Evolutionary conservation across 2,329 filamentous ascomycete genomes (phyloP), one percentile per base, ranked within the genome.

Genomic region (Scorias spongiosa): DNA sequence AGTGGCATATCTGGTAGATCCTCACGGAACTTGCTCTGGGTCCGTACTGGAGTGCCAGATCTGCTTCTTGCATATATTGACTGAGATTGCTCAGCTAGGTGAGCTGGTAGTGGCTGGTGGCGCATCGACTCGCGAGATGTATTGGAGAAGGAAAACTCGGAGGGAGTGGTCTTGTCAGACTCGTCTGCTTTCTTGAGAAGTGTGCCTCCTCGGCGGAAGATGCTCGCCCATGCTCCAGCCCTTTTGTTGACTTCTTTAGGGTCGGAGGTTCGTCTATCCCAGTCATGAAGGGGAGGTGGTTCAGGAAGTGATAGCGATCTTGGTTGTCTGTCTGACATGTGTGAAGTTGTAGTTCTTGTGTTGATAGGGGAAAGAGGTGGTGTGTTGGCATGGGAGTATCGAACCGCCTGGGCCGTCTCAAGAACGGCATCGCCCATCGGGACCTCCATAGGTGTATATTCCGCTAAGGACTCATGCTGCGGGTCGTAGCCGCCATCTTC

Each of bases 11-110:
- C 89, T 3, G 87, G 88, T 10, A 95, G 71, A 56, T 95, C 87
- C 65, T 96, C 89, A 41, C 84, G 76, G 66, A 96, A 96, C 44
- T 85, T 88, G 32, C 88, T 95, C 63, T 84, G 80, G 3, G 86
- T 91, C 44, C 88, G 78, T 55, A 83, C 81, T 5, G 86, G 81
- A 5, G 80, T 68, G 34, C 68, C 70, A 15, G 72, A 71, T 39
- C 66, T 66, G 44, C 68, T 63, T 45, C 70, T 67, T 41, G 56
- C 60, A 18, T 18, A 17, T 42, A 52, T 57, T 36, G 56, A 51
- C 32, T 57, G 60, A 46, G 59, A 63, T 10, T 46, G 55, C 42
- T 59, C 63, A 14, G 69, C 53, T 18, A 71, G 60, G 44, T 73
- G 70, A 40, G 69, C 63, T 14, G 71, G 70, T 26, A 67, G 65